phyloP scores from a whole-genome alignment of 805 yeast species.

The Lachancea sp. region DNA sequence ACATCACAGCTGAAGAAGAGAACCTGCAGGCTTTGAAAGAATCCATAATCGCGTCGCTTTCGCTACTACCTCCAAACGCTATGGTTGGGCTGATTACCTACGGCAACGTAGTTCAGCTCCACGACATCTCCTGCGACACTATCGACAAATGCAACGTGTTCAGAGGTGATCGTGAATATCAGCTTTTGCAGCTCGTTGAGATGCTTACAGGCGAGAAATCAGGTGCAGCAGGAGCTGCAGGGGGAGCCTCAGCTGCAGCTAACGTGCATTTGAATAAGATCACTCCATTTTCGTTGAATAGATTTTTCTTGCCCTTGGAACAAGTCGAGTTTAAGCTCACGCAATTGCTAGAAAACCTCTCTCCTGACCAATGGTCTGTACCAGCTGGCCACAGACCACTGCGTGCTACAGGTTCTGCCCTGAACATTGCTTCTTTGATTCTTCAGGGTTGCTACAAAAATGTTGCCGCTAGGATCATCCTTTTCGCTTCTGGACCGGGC shows the following conservation, averaged over 20 bases:
- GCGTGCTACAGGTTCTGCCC: conserved; percentile 90
- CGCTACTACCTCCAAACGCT: conserved; percentile 83
- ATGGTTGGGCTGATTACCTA: conserved; percentile 76
- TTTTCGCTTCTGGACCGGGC: conserved; percentile 93
- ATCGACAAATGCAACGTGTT: conserved; percentile 75
- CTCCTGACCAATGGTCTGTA: conserved; percentile 84
- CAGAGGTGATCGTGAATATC: conserved; percentile 82
- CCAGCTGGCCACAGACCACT: conserved; percentile 77
- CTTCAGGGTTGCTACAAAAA: conserved; percentile 79
- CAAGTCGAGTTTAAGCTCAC: conserved; percentile 80
- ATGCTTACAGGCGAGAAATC: conserved; percentile 56
- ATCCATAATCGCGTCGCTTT: conserved; percentile 64
- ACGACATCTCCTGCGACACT: conserved; percentile 65
- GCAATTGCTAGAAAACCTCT: conserved; percentile 67
- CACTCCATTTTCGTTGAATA: conserved; percentile 42
- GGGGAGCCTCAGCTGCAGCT: conserved; percentile 29
- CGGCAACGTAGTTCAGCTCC: conserved; percentile 87
- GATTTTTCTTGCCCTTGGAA: conserved; percentile 69
- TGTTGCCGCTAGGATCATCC: conserved; percentile 80
- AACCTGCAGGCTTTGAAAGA: conserved; percentile 80
- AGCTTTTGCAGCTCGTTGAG: conserved; percentile 47
- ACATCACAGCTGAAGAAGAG: conserved; percentile 84
- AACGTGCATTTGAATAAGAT: conserved; percentile 28
- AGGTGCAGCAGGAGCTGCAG: conserved; percentile 26
- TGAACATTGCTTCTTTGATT: conserved; percentile 74